phyloP scores from a whole-genome alignment of 2,329 filamentous ascomycete species.

The Phyllosticta capitalensis region DNA sequence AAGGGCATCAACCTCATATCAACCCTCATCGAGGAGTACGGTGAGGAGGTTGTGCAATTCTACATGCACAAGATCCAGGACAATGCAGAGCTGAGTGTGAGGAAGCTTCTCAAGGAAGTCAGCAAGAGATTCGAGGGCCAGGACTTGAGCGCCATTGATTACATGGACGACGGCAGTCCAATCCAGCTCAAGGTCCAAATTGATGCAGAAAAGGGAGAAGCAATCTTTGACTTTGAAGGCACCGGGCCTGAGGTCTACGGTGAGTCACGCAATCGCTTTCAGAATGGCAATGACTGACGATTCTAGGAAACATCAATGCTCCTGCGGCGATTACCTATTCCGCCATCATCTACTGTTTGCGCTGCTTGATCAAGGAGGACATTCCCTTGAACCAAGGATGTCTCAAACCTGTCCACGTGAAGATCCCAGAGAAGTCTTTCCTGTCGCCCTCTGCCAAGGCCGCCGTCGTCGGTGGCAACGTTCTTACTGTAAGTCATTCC shows the following conservation, averaged over 20 bases:
- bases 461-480: constrained; percentile 76
- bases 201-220: constrained; percentile 62
- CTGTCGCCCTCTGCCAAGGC: constrained; percentile 66
- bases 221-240: constrained; percentile 68
- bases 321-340: constrained; percentile 74
- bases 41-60: constrained; percentile 65
- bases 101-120: constrained; percentile 63
- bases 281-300: neutral
- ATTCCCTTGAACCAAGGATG: constrained; percentile 85
- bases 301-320: constrained; percentile 61
- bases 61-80: constrained; percentile 78
- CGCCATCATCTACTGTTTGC: constrained; percentile 78
- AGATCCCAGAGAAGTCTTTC: constrained; percentile 62
- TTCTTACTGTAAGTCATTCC: constrained; percentile 47
- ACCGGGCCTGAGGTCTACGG: constrained; percentile 73
- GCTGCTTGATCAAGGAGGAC: constrained; percentile 69
- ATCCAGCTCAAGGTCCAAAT: constrained; percentile 69
- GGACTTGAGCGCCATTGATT: constrained; percentile 66
- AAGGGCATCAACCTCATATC: constrained; percentile 74
- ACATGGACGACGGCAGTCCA: constrained; percentile 79
- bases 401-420: constrained; percentile 63
- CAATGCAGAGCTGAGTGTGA: constrained; percentile 69
- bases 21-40: constrained; percentile 66
- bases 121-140: constrained; percentile 57
- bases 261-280: constrained; percentile 18